phyloP scores from a whole-genome alignment of 2,329 filamentous ascomycete species.

The Stagonosporopsis vannaccii region DNA sequence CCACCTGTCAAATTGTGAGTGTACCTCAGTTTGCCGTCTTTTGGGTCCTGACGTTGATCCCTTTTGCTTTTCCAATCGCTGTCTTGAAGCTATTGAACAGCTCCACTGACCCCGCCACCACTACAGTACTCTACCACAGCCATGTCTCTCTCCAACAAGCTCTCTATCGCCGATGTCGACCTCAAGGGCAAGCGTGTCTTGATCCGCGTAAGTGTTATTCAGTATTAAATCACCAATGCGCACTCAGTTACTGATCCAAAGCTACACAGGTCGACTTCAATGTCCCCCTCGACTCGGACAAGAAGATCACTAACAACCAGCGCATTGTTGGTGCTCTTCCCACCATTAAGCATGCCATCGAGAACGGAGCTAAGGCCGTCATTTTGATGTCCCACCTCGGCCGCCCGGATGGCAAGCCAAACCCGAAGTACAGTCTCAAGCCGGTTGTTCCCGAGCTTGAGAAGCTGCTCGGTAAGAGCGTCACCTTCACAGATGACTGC shows the following conservation, averaged over 20 bases:
- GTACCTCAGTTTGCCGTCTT: background rate
- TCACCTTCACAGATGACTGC: constrained; percentile 88
- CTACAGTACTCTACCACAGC: constrained; percentile 23
- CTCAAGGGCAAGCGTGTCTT: constrained; percentile 98
- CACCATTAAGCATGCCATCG: constrained; percentile 92
- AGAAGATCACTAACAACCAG: constrained; percentile 97
- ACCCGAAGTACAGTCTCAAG: constrained; percentile 93
- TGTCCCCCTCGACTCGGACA: constrained; percentile 90
- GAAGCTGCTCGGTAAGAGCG: constrained; percentile 84
- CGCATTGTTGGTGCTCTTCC: constrained; percentile 95
- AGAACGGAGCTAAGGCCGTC: constrained; percentile 89
- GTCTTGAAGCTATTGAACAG: constrained; percentile 6
- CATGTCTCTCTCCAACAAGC: constrained; percentile 99
- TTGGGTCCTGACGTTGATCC: background rate
- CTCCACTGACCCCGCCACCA: constrained; percentile 25
- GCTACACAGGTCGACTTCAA: constrained; percentile 92
- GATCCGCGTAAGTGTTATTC: constrained; percentile 76
- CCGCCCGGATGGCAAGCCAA: constrained; percentile 87
- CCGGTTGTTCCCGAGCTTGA: constrained; percentile 90
- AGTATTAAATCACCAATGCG: background rate
- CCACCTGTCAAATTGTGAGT: constrained; percentile 14
- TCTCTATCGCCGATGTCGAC: constrained; percentile 94
- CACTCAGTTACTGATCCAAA: constrained; percentile 17
- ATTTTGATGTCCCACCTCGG: constrained; percentile 98
- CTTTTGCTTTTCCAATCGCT: background rate